Percentiles rank a stretch among this genome's conserved stretches.
These are phyloP conservation scores for Fraxinus greggii DNA, from an alignment of 305 asterid species.

Conservation along the genomic window DNA sequence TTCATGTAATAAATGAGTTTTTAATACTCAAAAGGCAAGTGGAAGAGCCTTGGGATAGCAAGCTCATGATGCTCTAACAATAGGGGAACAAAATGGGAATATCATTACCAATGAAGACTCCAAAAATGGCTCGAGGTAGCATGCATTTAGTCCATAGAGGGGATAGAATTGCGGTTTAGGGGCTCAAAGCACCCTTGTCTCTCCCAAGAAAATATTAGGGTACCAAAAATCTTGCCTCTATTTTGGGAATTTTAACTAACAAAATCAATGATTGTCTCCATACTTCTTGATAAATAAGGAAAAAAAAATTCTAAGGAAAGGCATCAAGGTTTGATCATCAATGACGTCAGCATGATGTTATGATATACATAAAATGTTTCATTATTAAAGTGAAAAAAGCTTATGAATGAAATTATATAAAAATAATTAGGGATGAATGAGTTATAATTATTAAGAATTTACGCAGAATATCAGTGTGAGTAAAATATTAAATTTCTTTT, in stretches of 20 bases:
- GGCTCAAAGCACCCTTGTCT: constrained; percentile 57
- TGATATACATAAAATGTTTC: neutral
- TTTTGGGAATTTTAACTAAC: constrained; percentile 8
- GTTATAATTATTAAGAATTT: neutral
- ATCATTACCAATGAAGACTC: constrained; percentile 29
- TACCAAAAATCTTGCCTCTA: neutral
- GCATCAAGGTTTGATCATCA: neutral
- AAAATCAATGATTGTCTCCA: constrained; percentile 11
- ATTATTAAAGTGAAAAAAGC: neutral
- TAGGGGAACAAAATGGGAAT: constrained; percentile 35
- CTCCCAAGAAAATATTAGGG: constrained; percentile 34
- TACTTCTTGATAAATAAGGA: constrained; percentile 1
- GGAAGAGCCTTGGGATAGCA: neutral
- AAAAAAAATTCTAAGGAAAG: neutral
- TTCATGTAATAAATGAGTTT: neutral
- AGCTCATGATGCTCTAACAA: neutral
- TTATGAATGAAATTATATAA: neutral
- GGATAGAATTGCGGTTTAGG: constrained; percentile 27
- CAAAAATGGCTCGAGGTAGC: constrained; percentile 22
- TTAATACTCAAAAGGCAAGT: neutral
- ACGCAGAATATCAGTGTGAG: neutral
- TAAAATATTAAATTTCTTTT: neutral
- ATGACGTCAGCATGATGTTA: neutral
- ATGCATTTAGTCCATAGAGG: neutral
- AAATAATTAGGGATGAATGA: neutral